These are phyloP conservation scores for Mucor sp. DNA, from an alignment of 371 early-diverging fungal species.

Conservation along the genomic window DNA sequence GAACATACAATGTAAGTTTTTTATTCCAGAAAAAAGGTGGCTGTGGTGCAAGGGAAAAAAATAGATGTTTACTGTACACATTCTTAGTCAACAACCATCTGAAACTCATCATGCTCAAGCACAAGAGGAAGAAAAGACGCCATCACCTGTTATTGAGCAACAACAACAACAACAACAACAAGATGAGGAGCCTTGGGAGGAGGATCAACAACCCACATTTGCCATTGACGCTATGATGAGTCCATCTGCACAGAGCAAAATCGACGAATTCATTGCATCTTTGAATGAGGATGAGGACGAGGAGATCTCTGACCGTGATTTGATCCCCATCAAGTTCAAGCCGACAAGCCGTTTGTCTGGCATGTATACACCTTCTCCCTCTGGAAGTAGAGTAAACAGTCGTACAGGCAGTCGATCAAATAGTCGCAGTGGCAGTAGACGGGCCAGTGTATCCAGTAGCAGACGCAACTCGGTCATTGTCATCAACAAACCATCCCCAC, in stretches of 20 bases:
- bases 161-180: background rate
- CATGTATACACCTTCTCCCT: constrained; percentile 21
- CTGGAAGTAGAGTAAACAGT: constrained; percentile 6
- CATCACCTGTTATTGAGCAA: background rate
- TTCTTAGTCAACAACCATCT: constrained; percentile 1
- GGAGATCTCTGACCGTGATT: constrained; percentile 35
- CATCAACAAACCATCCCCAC: background rate
- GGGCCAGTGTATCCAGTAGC: constrained; percentile 9
- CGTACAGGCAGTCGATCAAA: constrained; percentile 7
- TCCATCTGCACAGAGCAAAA: constrained; percentile 11
- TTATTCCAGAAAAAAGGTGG: background rate
- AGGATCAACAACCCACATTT: constrained; percentile 2
- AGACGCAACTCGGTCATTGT: constrained; percentile 16
- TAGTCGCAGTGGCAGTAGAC: constrained; percentile 7
- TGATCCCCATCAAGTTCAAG: constrained; percentile 40
- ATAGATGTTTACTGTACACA: background rate
- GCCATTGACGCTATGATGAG: constrained; percentile 17
- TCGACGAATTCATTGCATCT: constrained; percentile 21
- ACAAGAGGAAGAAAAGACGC: background rate
- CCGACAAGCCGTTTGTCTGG: constrained; percentile 27
- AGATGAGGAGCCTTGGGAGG: background rate
- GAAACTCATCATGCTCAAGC: constrained; percentile 2
- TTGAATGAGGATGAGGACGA: constrained; percentile 9
- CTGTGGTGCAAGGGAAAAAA: background rate
- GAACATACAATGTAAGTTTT: background rate